phyloP scores from a whole-genome alignment of 2,329 filamentous ascomycete species.

The Clarireedia homoeocarpa region DNA sequence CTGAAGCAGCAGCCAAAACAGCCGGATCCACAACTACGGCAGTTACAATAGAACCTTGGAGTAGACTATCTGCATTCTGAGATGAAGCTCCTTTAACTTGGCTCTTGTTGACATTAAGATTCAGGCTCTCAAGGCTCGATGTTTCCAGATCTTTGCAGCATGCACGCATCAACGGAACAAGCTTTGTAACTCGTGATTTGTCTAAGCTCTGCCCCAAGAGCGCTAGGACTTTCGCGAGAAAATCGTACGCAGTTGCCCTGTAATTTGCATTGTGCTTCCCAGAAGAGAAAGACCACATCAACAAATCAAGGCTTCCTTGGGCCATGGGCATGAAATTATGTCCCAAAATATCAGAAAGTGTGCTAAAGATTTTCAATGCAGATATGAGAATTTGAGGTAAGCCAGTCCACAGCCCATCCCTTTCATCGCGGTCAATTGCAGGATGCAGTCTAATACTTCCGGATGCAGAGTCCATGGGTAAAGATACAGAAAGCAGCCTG shows the following conservation, averaged over 20 bases:
- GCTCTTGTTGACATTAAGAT: slow-evolving; percentile 25
- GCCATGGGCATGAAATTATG: slow-evolving; percentile 50
- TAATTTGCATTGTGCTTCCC: slow-evolving; percentile 45
- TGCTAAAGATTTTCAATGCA: slow-evolving; percentile 53
- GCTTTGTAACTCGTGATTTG: slow-evolving; percentile 55
- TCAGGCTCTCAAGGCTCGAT: slow-evolving; percentile 28
- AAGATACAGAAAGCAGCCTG: slow-evolving; percentile 60
- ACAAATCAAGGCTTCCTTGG: slow-evolving; percentile 61
- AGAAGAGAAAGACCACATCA: slow-evolving; percentile 61
- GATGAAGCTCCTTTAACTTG: slow-evolving; percentile 23
- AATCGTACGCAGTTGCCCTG: slow-evolving; percentile 51
- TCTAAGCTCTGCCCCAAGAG: slow-evolving; percentile 51
- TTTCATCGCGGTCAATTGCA: slow-evolving; percentile 71
- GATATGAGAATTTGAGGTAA: slow-evolving; percentile 70
- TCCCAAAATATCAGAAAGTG: slow-evolving; percentile 50
- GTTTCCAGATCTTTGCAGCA: slow-evolving; percentile 71
- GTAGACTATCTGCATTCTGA: slow-evolving; percentile 66
- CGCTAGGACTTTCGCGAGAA: slow-evolving; percentile 50
- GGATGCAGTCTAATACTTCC: slow-evolving; percentile 52
- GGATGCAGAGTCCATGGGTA: slow-evolving; percentile 27
- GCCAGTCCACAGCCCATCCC: slow-evolving; percentile 66
- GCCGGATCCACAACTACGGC: slow-evolving; percentile 33
- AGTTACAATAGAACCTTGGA: slow-evolving; percentile 32
- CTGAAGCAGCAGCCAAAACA: slow-evolving; percentile 48
- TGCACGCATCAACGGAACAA: slow-evolving; percentile 53